Percentiles rank a stretch among this genome's conserved stretches.
Conservation (phyloP, 306 rosid species). For the Carpinus viminea region DNA sequence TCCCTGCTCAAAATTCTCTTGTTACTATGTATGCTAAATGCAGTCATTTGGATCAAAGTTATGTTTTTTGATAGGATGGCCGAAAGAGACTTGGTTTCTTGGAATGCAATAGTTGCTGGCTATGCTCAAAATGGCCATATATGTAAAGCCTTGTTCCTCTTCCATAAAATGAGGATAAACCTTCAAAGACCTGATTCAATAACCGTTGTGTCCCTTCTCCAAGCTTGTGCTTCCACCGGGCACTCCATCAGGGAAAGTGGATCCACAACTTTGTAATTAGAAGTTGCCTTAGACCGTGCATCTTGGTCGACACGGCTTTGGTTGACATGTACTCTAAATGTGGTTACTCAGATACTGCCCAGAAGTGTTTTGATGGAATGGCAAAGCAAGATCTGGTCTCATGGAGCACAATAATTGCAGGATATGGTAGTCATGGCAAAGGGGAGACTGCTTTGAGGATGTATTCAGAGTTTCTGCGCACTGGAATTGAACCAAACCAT, state of each 20-base stretch:
- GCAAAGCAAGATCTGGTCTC: constrained; percentile 55
- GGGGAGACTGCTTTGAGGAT: constrained; percentile 59
- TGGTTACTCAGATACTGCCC: constrained; percentile 61
- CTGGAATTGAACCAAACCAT: constrained; percentile 61
- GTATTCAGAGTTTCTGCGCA: constrained; percentile 51
- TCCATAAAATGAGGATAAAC: constrained; percentile 53
- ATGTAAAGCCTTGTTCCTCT: constrained; percentile 48
- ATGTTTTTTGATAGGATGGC: constrained; percentile 50
- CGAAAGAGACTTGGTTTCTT: constrained; percentile 68
- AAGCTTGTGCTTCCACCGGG: constrained; percentile 77
- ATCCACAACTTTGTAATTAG: constrained; percentile 52
- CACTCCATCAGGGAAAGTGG: constrained; percentile 68
- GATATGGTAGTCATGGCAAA: constrained; percentile 73
- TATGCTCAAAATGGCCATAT: constrained; percentile 67
- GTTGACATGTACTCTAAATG: constrained; percentile 86
- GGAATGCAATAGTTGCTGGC: constrained; percentile 72
- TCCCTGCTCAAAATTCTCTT: constrained; percentile 71
- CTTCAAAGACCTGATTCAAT: constrained; percentile 66
- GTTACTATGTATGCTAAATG: constrained; percentile 78
- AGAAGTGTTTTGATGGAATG: constrained; percentile 63
- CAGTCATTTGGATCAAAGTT: constrained; percentile 54
- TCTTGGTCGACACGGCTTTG: constrained; percentile 71
- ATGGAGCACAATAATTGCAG: constrained; percentile 74
- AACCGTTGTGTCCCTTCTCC: constrained; percentile 70
- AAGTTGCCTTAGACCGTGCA: constrained; percentile 51